These are phyloP conservation scores for Aspergillus baeticus DNA, from an alignment of 495 filamentous ascomycete genomes.

Conservation along the genomic window DNA sequence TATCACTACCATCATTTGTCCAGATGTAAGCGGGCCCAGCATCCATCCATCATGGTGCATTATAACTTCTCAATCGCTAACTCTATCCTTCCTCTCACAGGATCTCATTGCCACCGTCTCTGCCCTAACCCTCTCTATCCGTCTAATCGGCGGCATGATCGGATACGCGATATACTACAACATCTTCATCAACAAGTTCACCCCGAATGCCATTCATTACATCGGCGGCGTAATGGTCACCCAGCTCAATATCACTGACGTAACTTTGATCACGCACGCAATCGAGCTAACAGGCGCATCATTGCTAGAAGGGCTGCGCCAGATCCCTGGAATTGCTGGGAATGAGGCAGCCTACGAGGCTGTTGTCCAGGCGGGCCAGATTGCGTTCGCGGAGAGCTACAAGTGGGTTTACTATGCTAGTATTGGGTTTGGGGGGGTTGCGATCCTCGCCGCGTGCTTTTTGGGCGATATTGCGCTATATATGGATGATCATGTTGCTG, in stretches of 20 bases:
- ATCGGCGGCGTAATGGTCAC: conserved; percentile 54
- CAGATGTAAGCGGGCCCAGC: too few relatives aligned
- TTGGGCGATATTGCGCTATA: conserved; percentile 64
- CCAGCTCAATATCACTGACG: conserved; percentile 54
- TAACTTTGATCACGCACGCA: conserved; percentile 38
- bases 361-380: conserved; percentile 60
- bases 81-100: too few relatives aligned
- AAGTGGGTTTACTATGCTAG: conserved; percentile 67
- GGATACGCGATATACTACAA: conserved; percentile 24
- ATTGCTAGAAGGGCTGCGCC: conserved; percentile 50
- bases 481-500: conserved; percentile 68
- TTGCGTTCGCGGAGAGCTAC: conserved; percentile 62
- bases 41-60: too few relatives aligned
- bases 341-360: conserved; percentile 52
- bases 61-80: too few relatives aligned
- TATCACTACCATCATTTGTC: conserved; percentile 1
- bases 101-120: conserved; percentile 5
- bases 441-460: conserved; percentile 60
- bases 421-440: conserved; percentile 63
- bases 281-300: conserved; percentile 58
- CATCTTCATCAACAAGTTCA: conserved; percentile 66
- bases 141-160: background rate
- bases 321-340: conserved; percentile 56
- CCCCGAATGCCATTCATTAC: conserved; percentile 47
- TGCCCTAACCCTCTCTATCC: background rate